phyloP scores from a whole-genome alignment of 2,329 filamentous ascomycete species.

The Paradendryphiella salina region DNA sequence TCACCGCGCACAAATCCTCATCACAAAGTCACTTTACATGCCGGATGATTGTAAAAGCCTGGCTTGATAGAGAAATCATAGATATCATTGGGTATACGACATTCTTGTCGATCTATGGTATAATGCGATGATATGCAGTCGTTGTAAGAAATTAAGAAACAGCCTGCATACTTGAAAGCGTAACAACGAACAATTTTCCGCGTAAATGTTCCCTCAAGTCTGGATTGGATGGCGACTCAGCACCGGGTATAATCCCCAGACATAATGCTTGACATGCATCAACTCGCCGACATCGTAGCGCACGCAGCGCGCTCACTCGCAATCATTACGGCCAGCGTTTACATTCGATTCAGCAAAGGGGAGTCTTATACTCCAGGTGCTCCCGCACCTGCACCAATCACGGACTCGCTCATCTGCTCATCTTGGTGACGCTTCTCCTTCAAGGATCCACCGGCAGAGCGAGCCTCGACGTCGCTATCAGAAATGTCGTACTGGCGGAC shows the following conservation, averaged over 20 bases:
- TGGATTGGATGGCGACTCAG: conserved; percentile 22
- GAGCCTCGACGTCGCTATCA: conserved; percentile 39
- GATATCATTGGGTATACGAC: conserved; percentile 8
- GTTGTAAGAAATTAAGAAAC: conserved; percentile 7
- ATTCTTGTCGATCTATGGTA: conserved; percentile 6
- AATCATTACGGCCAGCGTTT: conserved; percentile 23
- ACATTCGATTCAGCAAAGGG: conserved; percentile 2
- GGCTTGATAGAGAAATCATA: background rate
- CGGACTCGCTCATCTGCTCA: conserved; percentile 24
- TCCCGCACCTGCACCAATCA: conserved; percentile 7
- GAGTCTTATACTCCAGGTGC: conserved; percentile 10
- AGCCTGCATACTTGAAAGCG: background rate
- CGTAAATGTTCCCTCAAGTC: conserved; percentile 6
- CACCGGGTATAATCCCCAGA: conserved; percentile 34
- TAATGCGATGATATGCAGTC: conserved; percentile 10
- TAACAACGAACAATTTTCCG: conserved; percentile 1
- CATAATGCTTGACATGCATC: conserved; percentile 13
- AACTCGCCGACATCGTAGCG: conserved; percentile 20
- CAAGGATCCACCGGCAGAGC: conserved; percentile 27
- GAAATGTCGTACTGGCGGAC: conserved; percentile 42
- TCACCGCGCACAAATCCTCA: no score
- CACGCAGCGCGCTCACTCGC: conserved; percentile 18
- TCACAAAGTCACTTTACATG: no score
- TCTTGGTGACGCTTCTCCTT: conserved; percentile 33
- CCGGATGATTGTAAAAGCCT: background rate